Base-by-base conservation (phyloP, 768 basidiomycete species). In the Suillus clintonianus region DNA sequence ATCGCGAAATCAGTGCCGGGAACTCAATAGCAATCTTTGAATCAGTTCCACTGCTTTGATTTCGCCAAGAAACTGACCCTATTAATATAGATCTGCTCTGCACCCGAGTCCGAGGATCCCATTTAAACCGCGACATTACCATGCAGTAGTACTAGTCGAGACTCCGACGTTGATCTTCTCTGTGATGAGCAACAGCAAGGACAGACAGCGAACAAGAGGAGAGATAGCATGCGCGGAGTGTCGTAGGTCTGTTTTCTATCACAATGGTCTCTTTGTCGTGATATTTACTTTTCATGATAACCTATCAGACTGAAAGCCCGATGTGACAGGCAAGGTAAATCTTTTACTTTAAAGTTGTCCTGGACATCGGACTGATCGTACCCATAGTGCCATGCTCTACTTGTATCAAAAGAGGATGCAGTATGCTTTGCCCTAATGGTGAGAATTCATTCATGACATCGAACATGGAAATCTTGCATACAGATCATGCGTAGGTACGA, bases 331-430 rank as follows among this genome's bases (percentile, higher is more conserved):
- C 68, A 63, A 72, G 66, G 62, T 70, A 63, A 58, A 22, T 36
- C 36, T 24, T 39, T 30, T 63, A 53, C 42, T 41, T 43, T 55
- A 48, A 17, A 50, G 42, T 64, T 37, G 53, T 62, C 58, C 19
- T 55, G 55, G 22, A 63, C 62, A 60, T 32, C 37, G 34, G 57
- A 56, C 70, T 83, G 39, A 57, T 65, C 62, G 41, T 59, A 30
- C 39, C 64, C 63, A 30, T 43, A 76, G 71, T 71, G 5, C 72
- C 71, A 3, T 75, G 72, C 42, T 68, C 82, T 17, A 83, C 85
- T 41, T 85, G 84, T 62, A 75, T 84, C 17, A 84, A 82, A 67
- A 78, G 84, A 67, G 84, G 84, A 10, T 85, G 84, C 67, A 74
- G 61, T 4, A 54, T 67, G 41, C 62, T 86, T 22, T 85, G 83